Evolutionary conservation across 768 basidiomycete genomes (phyloP), one percentile per base, ranked within the genome.

Genomic region (Chalciporus pseudorubinellus): DNA sequence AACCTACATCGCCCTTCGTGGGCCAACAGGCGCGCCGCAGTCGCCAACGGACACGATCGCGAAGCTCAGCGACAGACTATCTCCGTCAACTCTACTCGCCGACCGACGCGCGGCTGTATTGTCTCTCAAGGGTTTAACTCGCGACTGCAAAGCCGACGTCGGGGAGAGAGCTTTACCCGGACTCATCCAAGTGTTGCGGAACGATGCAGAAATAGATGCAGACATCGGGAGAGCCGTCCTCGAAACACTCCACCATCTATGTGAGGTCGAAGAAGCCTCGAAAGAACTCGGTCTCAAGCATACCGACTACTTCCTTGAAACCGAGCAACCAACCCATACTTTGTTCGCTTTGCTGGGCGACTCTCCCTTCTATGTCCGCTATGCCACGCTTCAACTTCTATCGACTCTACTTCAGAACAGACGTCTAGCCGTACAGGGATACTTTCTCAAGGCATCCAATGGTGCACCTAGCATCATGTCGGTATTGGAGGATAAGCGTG

Each of bases 41-140:
- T 89, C 87, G 0, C 79, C 93, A 2, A 71, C 78, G 20, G 93
- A 95, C 51, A 93, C 92, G 19, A 93, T 98, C 62, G 80, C 82
- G 24, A 85, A 86, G 59, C 85, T 98, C 57, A 88, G 87, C 58
- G 94, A 97, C 66, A 76, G 93, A 26, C 82, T 99, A 19, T 89
- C 92, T 18, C 92, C 94, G n/a, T 84, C 88, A 4, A 87, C 90
- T 0, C 82, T 91, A 21, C 82, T 95, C 14, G 89, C 93, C 26
- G 97, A 98, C 72, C 78, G 97, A 60, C 81, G 92, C 51, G 95
- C 95, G 22, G 88, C 95, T 0, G 87, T 99, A n/a, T 75, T 97
- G 46, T 83, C 92, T 1, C 79, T 99, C 58, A 98, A 98, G 67
- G 95, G 95, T 19, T 84, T 98, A 47, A 76, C 86, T 41, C 81